Conservation (phyloP, 148 eudicot genomes). For the Rhododendron ferrugineum region DNA sequence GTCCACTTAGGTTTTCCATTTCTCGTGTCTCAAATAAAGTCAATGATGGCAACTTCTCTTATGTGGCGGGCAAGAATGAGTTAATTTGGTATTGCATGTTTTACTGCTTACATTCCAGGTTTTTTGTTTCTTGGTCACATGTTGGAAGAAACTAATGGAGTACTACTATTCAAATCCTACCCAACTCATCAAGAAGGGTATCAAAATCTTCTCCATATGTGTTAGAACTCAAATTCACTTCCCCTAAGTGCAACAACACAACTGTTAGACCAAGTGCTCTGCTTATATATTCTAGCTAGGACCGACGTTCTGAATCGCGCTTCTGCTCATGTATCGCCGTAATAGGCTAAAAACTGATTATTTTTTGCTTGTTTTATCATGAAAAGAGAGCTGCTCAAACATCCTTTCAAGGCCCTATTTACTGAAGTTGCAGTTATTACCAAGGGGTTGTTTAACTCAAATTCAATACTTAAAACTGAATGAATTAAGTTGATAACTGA, state of each 20-base stretch:
- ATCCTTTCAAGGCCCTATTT: not conserved
- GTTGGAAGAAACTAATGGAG: not conserved
- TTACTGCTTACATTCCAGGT: not conserved
- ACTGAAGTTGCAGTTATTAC: not conserved
- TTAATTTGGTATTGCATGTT: not conserved
- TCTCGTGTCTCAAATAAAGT: not conserved
- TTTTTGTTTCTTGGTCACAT: not conserved
- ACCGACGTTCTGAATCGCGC: too few species aligned
- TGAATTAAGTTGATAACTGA: too few species aligned
- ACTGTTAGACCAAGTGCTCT: not conserved
- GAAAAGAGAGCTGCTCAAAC: not conserved
- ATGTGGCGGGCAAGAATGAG: not conserved
- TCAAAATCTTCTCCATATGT: not conserved
- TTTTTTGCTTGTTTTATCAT: not conserved
- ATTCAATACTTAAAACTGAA: too few species aligned
- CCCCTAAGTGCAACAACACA: not conserved
- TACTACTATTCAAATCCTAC: not conserved
- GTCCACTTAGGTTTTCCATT: too few species aligned
- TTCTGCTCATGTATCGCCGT: too few species aligned
- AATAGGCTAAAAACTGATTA: not conserved
- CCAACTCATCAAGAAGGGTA: not conserved
- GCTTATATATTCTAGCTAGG: too few species aligned
- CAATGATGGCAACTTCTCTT: not conserved
- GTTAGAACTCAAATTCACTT: not conserved
- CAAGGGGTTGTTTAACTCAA: too few species aligned